These are phyloP conservation scores for Alternaria consortialis DNA, from an alignment of 2,329 filamentous ascomycete species.

Conservation along the genomic window DNA sequence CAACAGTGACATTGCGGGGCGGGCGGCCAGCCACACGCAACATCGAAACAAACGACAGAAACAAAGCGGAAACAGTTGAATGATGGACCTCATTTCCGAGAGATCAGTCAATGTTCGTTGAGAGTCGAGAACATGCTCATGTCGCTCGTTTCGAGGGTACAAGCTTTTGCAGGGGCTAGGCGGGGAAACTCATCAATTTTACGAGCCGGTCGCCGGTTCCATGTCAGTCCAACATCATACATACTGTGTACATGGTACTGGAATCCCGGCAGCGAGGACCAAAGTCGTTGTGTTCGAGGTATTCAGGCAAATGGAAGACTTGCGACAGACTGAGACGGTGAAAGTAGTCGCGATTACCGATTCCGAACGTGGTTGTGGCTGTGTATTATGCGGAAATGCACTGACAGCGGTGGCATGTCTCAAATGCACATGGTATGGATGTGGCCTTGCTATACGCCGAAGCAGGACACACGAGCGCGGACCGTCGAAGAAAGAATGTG, in stretches of 20 bases:
- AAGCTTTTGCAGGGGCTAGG: slow-evolving; percentile 11
- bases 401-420: slow-evolving; percentile 14
- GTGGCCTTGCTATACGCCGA: neutral
- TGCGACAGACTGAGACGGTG: slow-evolving; percentile 8
- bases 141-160: slow-evolving; percentile 2
- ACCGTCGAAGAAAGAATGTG: slow-evolving; percentile 1
- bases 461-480: neutral
- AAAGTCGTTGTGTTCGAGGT: neutral
- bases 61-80: slow-evolving; percentile 9
- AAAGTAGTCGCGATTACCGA: neutral
- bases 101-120: slow-evolving; percentile 13
- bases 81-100: slow-evolving; percentile 22
- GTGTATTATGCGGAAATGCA: slow-evolving; percentile 20
- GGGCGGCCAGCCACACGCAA: slow-evolving; percentile 2
- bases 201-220: slow-evolving; percentile 4
- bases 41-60: slow-evolving; percentile 1
- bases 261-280: slow-evolving; percentile 12
- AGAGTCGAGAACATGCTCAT: slow-evolving; percentile 14
- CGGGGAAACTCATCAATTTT: slow-evolving; percentile 12
- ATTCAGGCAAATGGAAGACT: neutral
- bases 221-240: slow-evolving; percentile 1
- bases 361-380: slow-evolving; percentile 15
- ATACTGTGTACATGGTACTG: slow-evolving; percentile 1
- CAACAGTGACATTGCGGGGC: slow-evolving; percentile 2
- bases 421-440: slow-evolving; percentile 16